phyloP scores from a whole-genome alignment of 352 stramenopile genomes.

The Phytopythium litorale region DNA sequence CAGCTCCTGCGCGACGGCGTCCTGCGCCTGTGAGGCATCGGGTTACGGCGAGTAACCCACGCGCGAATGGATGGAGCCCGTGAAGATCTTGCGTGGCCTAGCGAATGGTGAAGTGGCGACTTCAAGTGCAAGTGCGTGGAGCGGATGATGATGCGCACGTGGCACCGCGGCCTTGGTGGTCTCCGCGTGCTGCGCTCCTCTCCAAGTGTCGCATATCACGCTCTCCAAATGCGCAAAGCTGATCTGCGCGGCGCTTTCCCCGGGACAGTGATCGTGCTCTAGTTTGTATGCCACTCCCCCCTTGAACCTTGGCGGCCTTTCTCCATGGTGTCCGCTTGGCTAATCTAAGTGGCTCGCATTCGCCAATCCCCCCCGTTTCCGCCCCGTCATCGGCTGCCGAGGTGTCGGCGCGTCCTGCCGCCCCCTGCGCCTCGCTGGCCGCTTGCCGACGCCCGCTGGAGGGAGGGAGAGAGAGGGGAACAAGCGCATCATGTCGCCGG shows the following conservation, averaged over 20 bases:
- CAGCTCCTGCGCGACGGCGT: slow-evolving; percentile 76
- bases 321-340: not conserved
- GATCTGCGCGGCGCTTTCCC: not conserved
- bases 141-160: not conserved
- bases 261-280: not conserved
- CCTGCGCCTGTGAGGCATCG: slow-evolving; percentile 16
- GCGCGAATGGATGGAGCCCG: not conserved
- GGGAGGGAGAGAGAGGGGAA: not conserved
- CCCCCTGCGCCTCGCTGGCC: not conserved
- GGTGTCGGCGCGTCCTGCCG: not conserved
- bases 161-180: not conserved
- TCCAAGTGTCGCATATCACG: not conserved
- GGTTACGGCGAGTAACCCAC: not conserved
- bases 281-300: not conserved
- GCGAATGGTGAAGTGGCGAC: not conserved
- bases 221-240: no score
- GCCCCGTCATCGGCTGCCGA: no score
- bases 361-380: not conserved
- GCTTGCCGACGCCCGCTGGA: not conserved
- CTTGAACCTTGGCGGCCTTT: not conserved
- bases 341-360: slow-evolving; percentile 3
- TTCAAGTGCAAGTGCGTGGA: slow-evolving; percentile 1
- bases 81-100: not conserved
- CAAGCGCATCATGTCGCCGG: not conserved
- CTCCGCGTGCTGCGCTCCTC: not conserved